Base-by-base conservation (phyloP, 306 rosid genomes). In the Trifolium repens region DNA sequence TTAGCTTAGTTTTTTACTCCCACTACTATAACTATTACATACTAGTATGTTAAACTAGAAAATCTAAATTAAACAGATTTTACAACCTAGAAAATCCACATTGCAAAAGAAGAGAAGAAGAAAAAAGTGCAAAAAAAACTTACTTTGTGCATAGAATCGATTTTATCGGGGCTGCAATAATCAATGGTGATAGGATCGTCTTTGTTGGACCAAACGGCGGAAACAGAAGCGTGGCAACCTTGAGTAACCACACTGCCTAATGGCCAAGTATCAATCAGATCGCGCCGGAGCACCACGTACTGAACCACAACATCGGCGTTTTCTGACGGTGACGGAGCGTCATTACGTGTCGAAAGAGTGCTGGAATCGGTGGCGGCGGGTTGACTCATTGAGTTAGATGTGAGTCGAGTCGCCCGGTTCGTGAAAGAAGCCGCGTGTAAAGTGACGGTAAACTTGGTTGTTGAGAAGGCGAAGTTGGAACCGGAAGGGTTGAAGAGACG, bases 231-330 rank as follows among this genome's bases (percentile, higher is more conserved):
- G 77, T 91, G 98, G 78, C 98, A 93, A 39, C 93, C 96, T 84
- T 89, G 96, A 9, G 98, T 86, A 7, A 93, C 93, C 58, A 91
- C 87, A 78, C 97, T 91, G 3, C 98, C 98, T 2, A 87, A 86
- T 40, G 96, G 96, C 98, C 97, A 93, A 46, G 82, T 54, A 67
- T 93, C 97, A 57, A 89, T 93, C 15, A 93, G 90, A 80, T 93
- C 98, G 62, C 98, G 90, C 78, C 97, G 93, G 81, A 93, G 97
- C 84, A 93, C 96, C 81, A 91, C 91, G 80, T 93, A 91, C 91
- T 91, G 98, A 47, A 89, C 87, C 49, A 87, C 55, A 39, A 83
- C 90, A 43, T 90, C 91, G 49, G 76, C 59, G 86, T 60, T 78
- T 39, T 80, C 85, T 8, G 76, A 43, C 69, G 30, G 46, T 53